Evolutionary conservation across 768 basidiomycete genomes (phyloP).

Genomic region (Boletus rubropictus): DNA sequence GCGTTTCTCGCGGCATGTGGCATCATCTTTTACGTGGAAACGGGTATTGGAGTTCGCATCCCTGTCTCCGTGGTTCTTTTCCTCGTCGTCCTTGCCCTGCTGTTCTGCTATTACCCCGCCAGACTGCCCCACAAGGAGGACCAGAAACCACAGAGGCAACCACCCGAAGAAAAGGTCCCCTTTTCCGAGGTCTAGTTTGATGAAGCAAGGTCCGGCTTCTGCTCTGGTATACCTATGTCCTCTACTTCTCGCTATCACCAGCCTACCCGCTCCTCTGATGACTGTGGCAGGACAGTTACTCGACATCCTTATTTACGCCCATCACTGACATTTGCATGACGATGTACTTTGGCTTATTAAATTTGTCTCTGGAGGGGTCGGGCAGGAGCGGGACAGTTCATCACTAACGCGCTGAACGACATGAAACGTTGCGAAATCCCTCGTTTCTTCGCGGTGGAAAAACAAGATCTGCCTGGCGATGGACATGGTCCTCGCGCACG

Average conservation of each 20-base stretch:
- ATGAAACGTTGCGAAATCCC: too few relatives aligned
- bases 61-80: constrained; percentile 24
- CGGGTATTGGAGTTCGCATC: constrained; percentile 23
- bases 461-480: too few relatives aligned
- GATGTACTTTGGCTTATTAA: constrained; percentile 1
- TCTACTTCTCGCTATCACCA: neutral
- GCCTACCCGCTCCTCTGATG: neutral
- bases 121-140: constrained; percentile 18
- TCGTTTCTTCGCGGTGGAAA: too few relatives aligned
- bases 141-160: neutral
- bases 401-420: too few relatives aligned
- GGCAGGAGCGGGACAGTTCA: too few relatives aligned
- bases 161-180: neutral
- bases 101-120: constrained; percentile 28
- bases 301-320: neutral
- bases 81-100: constrained; percentile 19
- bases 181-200: constrained; percentile 2
- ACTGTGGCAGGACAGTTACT: neutral
- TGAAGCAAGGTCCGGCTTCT: neutral
- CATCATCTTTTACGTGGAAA: constrained; percentile 26
- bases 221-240: neutral
- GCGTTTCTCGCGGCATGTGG: constrained; percentile 32
- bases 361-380: too few relatives aligned
- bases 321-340: neutral
- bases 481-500: too few relatives aligned